phyloP scores from a whole-genome alignment of 129 eudicot species.

The Flaveria ramosissima region DNA sequence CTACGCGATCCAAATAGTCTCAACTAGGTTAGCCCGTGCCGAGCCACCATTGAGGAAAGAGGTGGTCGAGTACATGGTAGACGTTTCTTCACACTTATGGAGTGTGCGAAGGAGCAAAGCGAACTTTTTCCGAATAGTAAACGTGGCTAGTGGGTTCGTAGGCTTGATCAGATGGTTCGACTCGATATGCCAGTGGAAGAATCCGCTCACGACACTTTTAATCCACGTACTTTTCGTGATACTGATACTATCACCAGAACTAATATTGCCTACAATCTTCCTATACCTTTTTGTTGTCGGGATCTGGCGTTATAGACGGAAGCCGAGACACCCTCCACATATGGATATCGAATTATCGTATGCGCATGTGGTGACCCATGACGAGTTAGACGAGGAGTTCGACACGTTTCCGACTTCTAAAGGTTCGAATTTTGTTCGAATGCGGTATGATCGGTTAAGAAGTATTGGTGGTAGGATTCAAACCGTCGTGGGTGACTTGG shows the following conservation, averaged over 20 bases:
- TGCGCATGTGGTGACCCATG: conserved; percentile 62
- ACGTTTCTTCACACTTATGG: conserved; percentile 68
- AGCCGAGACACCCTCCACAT: conserved; percentile 95
- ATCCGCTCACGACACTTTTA: conserved; percentile 74
- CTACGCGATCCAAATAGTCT: conserved; percentile 67
- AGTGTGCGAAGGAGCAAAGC: conserved; percentile 84
- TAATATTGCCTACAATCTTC: conserved; percentile 77
- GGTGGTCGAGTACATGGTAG: conserved; percentile 79
- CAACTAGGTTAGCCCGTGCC: conserved; percentile 62
- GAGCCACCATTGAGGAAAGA: conserved; percentile 87
- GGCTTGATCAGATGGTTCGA: conserved; percentile 70
- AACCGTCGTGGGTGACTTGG: conserved; percentile 76
- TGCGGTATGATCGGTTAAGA: conserved; percentile 86
- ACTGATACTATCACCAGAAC: conserved; percentile 55
- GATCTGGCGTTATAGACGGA: conserved; percentile 75
- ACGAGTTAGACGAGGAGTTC: conserved; percentile 83
- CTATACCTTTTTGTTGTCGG: conserved; percentile 68
- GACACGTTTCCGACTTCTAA: conserved; percentile 80
- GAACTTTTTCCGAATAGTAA: conserved; percentile 62
- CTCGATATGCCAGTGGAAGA: conserved; percentile 76
- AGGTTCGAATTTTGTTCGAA: conserved; percentile 51
- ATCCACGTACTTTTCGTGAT: conserved; percentile 76
- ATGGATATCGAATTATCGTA: conserved; percentile 76
- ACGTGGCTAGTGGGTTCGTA: conserved; percentile 48
- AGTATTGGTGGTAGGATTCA: conserved; percentile 88